Conservation (phyloP, 208 protist genomes). For the Leishmania martiniquensis region DNA sequence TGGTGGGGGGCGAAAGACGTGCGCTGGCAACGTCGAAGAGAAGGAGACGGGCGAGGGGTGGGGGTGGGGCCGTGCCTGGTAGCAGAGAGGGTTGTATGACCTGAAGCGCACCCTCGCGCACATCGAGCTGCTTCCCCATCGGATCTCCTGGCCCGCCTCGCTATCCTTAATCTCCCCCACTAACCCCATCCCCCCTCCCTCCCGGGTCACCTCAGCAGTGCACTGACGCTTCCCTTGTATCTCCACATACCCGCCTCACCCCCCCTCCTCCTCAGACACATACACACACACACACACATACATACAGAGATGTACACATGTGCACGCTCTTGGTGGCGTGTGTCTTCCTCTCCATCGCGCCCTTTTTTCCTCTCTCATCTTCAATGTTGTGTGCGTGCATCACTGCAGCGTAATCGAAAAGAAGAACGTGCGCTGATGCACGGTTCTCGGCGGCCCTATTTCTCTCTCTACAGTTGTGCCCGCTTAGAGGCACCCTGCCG, state of each 20-base stretch:
- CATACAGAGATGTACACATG: background rate
- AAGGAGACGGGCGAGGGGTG: too few relatives aligned
- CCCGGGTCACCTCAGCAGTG: background rate
- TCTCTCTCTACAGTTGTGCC: conserved; percentile 3
- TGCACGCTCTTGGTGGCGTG: background rate
- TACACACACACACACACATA: background rate
- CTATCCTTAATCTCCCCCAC: too few relatives aligned
- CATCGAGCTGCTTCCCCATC: background rate
- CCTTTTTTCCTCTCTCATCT: too few relatives aligned
- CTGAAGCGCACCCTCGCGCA: background rate
- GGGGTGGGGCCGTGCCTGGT: too few relatives aligned
- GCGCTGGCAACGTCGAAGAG: too few relatives aligned
- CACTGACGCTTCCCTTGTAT: background rate
- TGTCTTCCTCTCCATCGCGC: too few relatives aligned
- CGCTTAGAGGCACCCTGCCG: background rate
- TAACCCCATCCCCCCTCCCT: background rate
- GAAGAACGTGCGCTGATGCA: too few relatives aligned
- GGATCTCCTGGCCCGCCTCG: background rate
- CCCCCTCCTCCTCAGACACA: background rate
- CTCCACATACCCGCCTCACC: background rate
- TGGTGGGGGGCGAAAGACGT: too few relatives aligned
- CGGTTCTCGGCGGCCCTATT: background rate
- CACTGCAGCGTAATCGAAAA: too few relatives aligned
- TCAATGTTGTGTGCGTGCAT: too few relatives aligned
- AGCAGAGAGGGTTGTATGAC: background rate